Evolutionary conservation across 2,329 filamentous ascomycete species (phyloP), one percentile per base, ranked within the genome.

Genomic region (Fusarium bulbicola): DNA sequence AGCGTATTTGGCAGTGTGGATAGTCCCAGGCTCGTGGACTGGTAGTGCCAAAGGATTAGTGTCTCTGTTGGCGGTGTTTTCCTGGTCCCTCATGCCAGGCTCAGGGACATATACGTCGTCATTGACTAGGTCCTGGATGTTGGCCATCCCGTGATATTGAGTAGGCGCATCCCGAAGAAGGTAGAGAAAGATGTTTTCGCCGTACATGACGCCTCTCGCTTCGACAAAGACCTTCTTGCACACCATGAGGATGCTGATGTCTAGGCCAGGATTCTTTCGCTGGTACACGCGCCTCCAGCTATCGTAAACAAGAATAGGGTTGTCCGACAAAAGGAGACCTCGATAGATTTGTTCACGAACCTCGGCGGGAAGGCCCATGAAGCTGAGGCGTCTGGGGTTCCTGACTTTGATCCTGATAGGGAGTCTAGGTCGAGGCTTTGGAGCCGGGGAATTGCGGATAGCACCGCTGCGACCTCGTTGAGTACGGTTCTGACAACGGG

Each of bases 141-240:
- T 54, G 42, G 70, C n/a, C 46, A 70, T 63, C 39, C 60, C n/a
- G 4, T 74, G 76, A 13, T 54, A 46, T 15, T 14, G 56, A 24
- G 50, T 66, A 20, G 64, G 71, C 20, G 63, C 63, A 66, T 88
- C 85, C 3, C 86, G 82, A 18, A 88, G 76, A 13, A 81, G 77
- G 67, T 89, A 88, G 4, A 80, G 70, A 66, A 89, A 89, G 0
- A 58, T 80, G 56, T 89, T 89, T 34, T 83, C 79, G 6, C 85
- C 83, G 63, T 86, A 89, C 2, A 89, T 79, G 9, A 88, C 75
- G 4, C 73, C 73, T 5, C 80, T 69, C 5, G 82, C 84, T 74
- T 87, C 84, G 1, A 52, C 12, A 37, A 80, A 80, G 34, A 86
- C 70, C 4, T 65, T 59, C 7, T 69, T 74, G 76, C 82, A 84